A percentile compares a stretch with the other conserved stretches of the same genome.
Evolutionary conservation across 345 rosid genomes (phyloP).

Genomic region (Camelina sativa): DNA sequence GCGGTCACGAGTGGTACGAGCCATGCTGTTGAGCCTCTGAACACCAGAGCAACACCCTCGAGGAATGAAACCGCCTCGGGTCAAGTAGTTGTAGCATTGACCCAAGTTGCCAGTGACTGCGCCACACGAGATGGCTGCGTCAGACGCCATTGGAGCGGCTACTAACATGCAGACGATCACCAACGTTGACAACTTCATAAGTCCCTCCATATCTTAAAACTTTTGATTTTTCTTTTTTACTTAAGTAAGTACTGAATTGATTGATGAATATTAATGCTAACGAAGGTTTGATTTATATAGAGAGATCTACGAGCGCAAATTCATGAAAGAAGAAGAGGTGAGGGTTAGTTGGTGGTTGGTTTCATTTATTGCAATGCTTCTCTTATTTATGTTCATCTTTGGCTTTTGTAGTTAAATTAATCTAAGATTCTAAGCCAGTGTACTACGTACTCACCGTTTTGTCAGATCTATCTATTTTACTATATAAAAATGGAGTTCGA

Average conservation of each 20-base stretch:
- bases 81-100: conserved; percentile 52
- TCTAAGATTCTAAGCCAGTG: not conserved
- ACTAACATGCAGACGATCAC: conserved; percentile 42
- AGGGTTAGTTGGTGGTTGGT: conserved; percentile 43
- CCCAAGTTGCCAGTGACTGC: conserved; percentile 39
- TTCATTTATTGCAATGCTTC: conserved; percentile 39
- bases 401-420: conserved; percentile 8
- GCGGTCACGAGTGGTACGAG: conserved; percentile 58
- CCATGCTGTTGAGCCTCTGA: conserved; percentile 44
- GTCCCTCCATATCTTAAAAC: conserved; percentile 30
- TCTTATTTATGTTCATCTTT: conserved; percentile 20
- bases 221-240: not conserved
- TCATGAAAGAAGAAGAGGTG: conserved; percentile 18
- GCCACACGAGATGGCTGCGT: conserved; percentile 51
- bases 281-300: conserved; percentile 41
- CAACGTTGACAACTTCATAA: conserved; percentile 37
- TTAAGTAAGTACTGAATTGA: conserved; percentile 28
- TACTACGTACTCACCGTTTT: conserved; percentile 20
- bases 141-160: conserved; percentile 39
- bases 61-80: conserved; percentile 31
- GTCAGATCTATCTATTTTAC: conserved; percentile 13
- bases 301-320: conserved; percentile 25
- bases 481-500: not conserved
- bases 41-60: conserved; percentile 56
- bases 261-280: conserved; percentile 34